A percentile compares a stretch with the other conserved stretches of the same genome.
Conservation (phyloP, 306 rosid genomes). For the Quercus bicolor region DNA sequence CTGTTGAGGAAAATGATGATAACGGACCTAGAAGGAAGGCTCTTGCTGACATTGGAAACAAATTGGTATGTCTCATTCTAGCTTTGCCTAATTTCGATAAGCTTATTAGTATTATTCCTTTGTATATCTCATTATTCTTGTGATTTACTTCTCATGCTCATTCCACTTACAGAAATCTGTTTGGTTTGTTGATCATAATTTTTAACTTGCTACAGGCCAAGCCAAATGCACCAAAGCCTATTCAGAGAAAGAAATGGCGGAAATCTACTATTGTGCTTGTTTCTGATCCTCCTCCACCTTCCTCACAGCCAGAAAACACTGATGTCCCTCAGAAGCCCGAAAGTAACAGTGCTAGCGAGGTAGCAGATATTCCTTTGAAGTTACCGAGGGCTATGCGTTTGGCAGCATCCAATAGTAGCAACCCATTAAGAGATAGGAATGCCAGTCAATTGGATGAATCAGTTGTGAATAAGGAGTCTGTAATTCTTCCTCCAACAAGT, state of each 20-base stretch:
- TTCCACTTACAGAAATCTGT: neutral
- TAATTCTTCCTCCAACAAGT: conserved; percentile 37
- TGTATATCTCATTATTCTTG: neutral
- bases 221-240: conserved; percentile 54
- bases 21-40: conserved; percentile 50
- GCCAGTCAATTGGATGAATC: conserved; percentile 49
- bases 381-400: conserved; percentile 58
- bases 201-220: conserved; percentile 41
- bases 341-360: conserved; percentile 28
- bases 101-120: neutral
- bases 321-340: conserved; percentile 40
- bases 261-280: conserved; percentile 63
- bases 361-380: conserved; percentile 43
- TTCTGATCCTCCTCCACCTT: conserved; percentile 43
- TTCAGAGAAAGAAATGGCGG: conserved; percentile 68
- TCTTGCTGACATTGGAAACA: conserved; percentile 81
- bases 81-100: neutral
- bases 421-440: conserved; percentile 65
- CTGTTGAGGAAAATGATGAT: conserved; percentile 36
- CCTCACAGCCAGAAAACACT: conserved; percentile 39
- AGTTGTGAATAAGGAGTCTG: conserved; percentile 44
- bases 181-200: neutral
- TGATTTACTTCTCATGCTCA: neutral
- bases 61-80: conserved; percentile 42
- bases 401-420: conserved; percentile 34